phyloP scores from a whole-genome alignment of 345 rosid genomes.

The Alliaria petiolata region DNA sequence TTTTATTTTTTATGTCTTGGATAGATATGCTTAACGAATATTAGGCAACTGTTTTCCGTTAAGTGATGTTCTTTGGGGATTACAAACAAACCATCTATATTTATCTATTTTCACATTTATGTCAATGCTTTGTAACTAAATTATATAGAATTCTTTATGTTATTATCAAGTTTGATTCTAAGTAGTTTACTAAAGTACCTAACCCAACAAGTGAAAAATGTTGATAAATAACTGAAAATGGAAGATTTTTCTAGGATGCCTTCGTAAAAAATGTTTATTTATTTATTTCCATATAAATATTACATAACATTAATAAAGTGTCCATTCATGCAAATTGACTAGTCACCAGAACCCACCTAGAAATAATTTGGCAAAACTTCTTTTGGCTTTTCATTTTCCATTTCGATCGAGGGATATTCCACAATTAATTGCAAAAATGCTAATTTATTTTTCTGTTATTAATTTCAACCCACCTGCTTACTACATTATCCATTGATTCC shows the following conservation, averaged over 20 bases:
- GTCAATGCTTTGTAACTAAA: neutral
- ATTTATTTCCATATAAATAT: neutral
- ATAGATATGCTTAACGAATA: conserved; percentile 19
- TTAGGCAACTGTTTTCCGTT: conserved; percentile 7
- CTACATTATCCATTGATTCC: neutral
- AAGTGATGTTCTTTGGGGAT: neutral
- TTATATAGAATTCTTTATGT: conserved; percentile 11
- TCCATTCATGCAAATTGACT: conserved; percentile 28
- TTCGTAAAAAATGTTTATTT: neutral
- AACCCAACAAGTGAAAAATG: conserved; percentile 16
- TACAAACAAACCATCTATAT: conserved; percentile 6
- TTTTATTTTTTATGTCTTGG: neutral
- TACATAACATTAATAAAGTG: conserved; percentile 4
- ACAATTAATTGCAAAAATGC: neutral
- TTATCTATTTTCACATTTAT: conserved; percentile 3
- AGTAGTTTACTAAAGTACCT: conserved; percentile 5
- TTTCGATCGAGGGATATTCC: conserved; percentile 4
- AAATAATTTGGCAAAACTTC: conserved; percentile 22
- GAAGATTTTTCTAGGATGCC: neutral
- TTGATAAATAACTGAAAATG: conserved; percentile 5
- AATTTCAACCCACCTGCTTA: conserved; percentile 9
- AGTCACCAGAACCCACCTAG: conserved; percentile 30
- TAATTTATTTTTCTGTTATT: neutral
- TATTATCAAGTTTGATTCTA: conserved; percentile 11
- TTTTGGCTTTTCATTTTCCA: conserved; percentile 22